Evolutionary conservation across 2,329 filamentous ascomycete species (phyloP).

Genomic region (Cordyceps javanica): DNA sequence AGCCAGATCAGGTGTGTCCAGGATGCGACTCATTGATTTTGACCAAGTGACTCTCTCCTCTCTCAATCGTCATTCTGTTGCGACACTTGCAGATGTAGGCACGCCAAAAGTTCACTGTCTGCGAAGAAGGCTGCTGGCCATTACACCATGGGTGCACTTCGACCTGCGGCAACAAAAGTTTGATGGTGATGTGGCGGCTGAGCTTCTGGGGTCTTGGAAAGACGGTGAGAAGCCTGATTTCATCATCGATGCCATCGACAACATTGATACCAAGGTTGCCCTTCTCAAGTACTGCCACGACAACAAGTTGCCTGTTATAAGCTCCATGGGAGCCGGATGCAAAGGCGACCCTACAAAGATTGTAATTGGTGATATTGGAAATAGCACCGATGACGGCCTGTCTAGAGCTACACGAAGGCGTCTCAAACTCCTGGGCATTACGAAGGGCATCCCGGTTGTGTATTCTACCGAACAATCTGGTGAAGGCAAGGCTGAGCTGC

Average conservation of each 20-base stretch:
- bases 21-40: conserved; percentile 86
- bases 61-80: conserved; percentile 91
- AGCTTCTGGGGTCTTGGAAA: conserved; percentile 62
- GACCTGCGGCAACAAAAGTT: conserved; percentile 84
- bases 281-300: conserved; percentile 82
- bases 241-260: conserved; percentile 96
- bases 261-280: conserved; percentile 93
- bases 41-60: conserved; percentile 95
- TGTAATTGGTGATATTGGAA: conserved; percentile 84
- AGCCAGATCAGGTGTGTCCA: conserved; percentile 82
- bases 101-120: conserved; percentile 87
- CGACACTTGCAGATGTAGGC: conserved; percentile 88
- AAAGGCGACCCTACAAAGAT: conserved; percentile 83
- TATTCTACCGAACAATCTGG: conserved; percentile 88
- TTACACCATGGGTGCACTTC: conserved; percentile 87
- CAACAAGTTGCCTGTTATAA: conserved; percentile 74
- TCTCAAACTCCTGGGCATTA: conserved; percentile 71
- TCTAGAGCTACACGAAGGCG: conserved; percentile 77
- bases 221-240: conserved; percentile 66
- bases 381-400: conserved; percentile 80
- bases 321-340: conserved; percentile 92
- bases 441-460: conserved; percentile 80
- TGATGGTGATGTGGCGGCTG: conserved; percentile 56
- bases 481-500: conserved; percentile 82
- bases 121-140: conserved; percentile 70